phyloP scores from a whole-genome alignment of 2,329 filamentous ascomycete species.

The Microsporum canis region DNA sequence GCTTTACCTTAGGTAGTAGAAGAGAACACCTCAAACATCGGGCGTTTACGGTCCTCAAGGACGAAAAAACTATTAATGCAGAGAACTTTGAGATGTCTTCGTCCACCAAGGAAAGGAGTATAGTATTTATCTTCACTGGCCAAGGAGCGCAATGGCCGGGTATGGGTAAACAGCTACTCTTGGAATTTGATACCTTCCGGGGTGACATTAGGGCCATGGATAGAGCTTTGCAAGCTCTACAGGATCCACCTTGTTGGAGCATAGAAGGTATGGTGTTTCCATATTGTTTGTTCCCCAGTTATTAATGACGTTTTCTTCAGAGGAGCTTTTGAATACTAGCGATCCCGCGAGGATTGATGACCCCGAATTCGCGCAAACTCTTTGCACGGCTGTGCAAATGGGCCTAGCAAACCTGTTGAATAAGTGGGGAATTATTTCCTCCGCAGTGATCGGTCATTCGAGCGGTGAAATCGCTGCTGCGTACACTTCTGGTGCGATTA shows the following conservation, averaged over 20 bases:
- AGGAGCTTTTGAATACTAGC: not conserved
- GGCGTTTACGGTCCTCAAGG: not conserved
- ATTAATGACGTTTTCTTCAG: not conserved
- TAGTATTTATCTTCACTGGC: slow-evolving; percentile 15
- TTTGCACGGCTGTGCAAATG: slow-evolving; percentile 24
- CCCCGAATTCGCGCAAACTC: slow-evolving; percentile 22
- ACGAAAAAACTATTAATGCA: not conserved
- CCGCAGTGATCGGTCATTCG: slow-evolving; percentile 23
- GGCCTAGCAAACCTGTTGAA: slow-evolving; percentile 22
- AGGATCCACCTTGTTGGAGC: not conserved
- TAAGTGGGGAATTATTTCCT: slow-evolving; percentile 19
- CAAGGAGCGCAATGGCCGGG: slow-evolving; percentile 15
- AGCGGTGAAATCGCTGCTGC: slow-evolving; percentile 26
- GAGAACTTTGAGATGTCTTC: not conserved
- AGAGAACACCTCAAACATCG: not conserved
- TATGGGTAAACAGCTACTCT: slow-evolving; percentile 7
- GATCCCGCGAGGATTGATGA: slow-evolving; percentile 15
- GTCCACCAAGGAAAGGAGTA: not conserved
- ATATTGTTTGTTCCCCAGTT: not conserved
- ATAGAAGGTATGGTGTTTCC: not conserved
- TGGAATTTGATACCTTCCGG: not conserved
- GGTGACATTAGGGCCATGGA: not conserved
- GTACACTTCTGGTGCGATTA: slow-evolving; percentile 19
- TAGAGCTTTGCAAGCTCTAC: not conserved
- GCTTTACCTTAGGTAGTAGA: not conserved